Percentiles rank a stretch among this genome's conserved stretches.
Evolutionary conservation across 1,284 basidiomycete species (phyloP).

Genomic region (Boletus mariae): DNA sequence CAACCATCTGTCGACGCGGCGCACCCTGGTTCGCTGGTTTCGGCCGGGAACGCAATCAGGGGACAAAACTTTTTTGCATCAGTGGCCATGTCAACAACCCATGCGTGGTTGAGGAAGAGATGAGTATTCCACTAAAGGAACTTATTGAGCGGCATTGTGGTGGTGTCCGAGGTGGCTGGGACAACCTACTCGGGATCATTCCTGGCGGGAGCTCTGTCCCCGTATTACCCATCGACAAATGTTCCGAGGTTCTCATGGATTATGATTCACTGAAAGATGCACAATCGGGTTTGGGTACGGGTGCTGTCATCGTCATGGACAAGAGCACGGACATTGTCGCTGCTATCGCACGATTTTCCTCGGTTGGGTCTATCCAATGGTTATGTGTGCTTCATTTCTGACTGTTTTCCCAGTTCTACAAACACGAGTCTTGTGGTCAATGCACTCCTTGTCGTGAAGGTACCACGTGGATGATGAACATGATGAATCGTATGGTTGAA

Average conservation of each 20-base stretch:
- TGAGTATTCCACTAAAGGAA: slow-evolving; percentile 94
- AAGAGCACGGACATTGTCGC: slow-evolving; percentile 92
- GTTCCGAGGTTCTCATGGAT: slow-evolving; percentile 92
- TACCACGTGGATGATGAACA: slow-evolving; percentile 98
- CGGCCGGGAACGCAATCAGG: slow-evolving; percentile 90
- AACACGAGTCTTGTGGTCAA: slow-evolving; percentile 98
- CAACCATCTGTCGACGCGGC: slow-evolving; percentile 93
- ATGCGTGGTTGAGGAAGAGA: slow-evolving; percentile 98
- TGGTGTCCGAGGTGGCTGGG: slow-evolving; percentile 92
- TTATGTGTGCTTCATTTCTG: background rate
- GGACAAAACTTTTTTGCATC: slow-evolving; percentile 95
- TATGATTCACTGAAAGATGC: slow-evolving; percentile 97
- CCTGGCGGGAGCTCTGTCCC: slow-evolving; percentile 96
- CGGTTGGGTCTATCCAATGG: slow-evolving; percentile 41
- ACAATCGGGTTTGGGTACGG: slow-evolving; percentile 92
- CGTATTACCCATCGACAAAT: slow-evolving; percentile 81
- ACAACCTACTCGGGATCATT: slow-evolving; percentile 92
- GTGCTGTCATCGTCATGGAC: slow-evolving; percentile 99
- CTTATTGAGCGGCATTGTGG: slow-evolving; percentile 97
- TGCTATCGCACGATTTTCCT: slow-evolving; percentile 91
- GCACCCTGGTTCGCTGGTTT: slow-evolving; percentile 92
- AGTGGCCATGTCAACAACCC: slow-evolving; percentile 98
- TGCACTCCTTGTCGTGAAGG: slow-evolving; percentile 97
- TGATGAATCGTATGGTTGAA: slow-evolving; percentile 92
- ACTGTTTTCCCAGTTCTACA: slow-evolving; percentile 69